Conservation (phyloP, 352 stramenopile genomes). For the Plasmopara viticola region DNA sequence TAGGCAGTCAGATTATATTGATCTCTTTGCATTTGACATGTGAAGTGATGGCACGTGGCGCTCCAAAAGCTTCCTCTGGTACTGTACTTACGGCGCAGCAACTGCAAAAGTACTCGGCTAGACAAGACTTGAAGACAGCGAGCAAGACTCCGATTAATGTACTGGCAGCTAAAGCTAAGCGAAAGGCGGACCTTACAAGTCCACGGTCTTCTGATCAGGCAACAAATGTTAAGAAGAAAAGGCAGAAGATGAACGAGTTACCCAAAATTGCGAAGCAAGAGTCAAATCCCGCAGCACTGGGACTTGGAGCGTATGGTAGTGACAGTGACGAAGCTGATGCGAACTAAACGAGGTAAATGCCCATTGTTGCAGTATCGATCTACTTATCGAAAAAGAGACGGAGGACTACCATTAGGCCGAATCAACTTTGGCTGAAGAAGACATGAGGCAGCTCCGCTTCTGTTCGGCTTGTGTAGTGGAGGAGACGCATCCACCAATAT, state of each 20-base stretch:
- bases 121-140: slow-evolving; percentile 22
- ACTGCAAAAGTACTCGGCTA: slow-evolving; percentile 25
- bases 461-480: slow-evolving; percentile 46
- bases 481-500: slow-evolving; percentile 74
- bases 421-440: slow-evolving; percentile 21
- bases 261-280: slow-evolving; percentile 11
- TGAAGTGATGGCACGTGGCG: slow-evolving; percentile 52
- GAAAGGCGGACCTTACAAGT: slow-evolving; percentile 28
- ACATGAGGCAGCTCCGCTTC: slow-evolving; percentile 13
- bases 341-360: slow-evolving; percentile 4
- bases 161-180: slow-evolving; percentile 52
- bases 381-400: slow-evolving; percentile 23
- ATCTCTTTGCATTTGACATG: neutral
- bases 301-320: slow-evolving; percentile 59
- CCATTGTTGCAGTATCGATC: neutral
- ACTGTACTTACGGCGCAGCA: slow-evolving; percentile 20
- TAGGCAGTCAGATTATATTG: neutral
- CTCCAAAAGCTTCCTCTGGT: slow-evolving; percentile 19
- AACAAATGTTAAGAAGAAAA: slow-evolving; percentile 15
- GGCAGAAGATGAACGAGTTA: slow-evolving; percentile 15
- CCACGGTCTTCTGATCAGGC: slow-evolving; percentile 9
- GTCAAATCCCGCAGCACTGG: slow-evolving; percentile 9
- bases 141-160: slow-evolving; percentile 27
- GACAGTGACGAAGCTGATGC: slow-evolving; percentile 41
- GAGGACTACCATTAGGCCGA: slow-evolving; percentile 14